Evolutionary conservation across 768 basidiomycete species (phyloP).

Genomic region (Auricularia auricula-judae): DNA sequence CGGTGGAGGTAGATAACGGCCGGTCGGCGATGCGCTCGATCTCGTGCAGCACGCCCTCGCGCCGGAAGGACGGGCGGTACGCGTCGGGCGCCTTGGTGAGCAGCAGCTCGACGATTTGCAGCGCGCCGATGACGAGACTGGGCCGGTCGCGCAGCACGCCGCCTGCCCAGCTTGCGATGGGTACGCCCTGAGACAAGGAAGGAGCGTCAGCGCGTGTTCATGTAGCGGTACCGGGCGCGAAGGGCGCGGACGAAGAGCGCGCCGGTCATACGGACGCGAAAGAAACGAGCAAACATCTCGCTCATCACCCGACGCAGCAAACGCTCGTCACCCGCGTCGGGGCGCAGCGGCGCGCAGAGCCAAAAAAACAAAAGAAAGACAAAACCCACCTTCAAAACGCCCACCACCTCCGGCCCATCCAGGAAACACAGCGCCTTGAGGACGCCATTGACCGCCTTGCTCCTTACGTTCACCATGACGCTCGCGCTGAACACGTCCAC

Average conservation of each 20-base stretch:
- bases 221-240: no score
- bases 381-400: constrained; percentile 61
- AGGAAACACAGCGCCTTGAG: constrained; percentile 88
- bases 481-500: constrained; percentile 99
- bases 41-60: constrained; percentile 96
- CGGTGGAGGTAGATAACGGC: constrained; percentile 23
- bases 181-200: constrained; percentile 33
- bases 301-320: no score
- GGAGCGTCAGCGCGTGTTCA: no score
- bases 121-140: constrained; percentile 71
- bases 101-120: constrained; percentile 89
- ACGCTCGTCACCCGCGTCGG: no score
- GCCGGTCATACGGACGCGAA: no score
- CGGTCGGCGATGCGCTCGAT: constrained; percentile 68
- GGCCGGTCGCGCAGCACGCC: constrained; percentile 88
- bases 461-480: constrained; percentile 75
- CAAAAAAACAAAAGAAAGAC: constrained; percentile 1
- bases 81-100: constrained; percentile 72
- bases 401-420: constrained; percentile 61
- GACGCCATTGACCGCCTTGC: constrained; percentile 79
- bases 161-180: constrained; percentile 89
- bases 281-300: no score
- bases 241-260: no score
- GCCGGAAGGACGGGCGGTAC: constrained; percentile 81
- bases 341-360: no score